Evolutionary conservation across 345 rosid species (phyloP), one percentile per base, ranked within the genome.

Genomic region (sweet orange (Citrus sinensis)): DNA sequence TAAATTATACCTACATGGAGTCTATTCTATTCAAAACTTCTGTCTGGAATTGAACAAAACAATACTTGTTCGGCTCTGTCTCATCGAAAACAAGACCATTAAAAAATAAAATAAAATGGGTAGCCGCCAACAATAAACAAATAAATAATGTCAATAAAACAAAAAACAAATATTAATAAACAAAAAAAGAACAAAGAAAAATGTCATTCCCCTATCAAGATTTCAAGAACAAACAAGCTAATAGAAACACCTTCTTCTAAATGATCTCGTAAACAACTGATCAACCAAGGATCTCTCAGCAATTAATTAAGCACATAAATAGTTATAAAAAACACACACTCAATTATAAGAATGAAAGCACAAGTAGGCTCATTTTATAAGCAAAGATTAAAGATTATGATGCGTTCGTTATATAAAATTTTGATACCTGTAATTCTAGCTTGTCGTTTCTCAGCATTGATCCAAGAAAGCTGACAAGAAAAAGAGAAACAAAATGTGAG

Each of bases 51-150:
- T 63, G 49, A 81, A 59, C 22, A 66, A 79, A 76, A 58, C 22
- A 37, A 62, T 29, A 67, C 42, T 76, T 46, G 76, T 72, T 58
- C 74, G 75, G 83, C 75, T 77, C 77, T 64, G 79, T 59, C 37
- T 46, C 67, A 71, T 17, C 24, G 40, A 30, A 65, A 74, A 59
- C 75, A 67, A 32, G 61, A 70, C n/a, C 69, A 75, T 11, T 81
- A 79, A 71, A 7, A 13, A 11, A 42, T 2, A 10, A 42, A 60
- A 25, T 67, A 60, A 74, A 42, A 77, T 69, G 79, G 78, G 70
- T 59, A 80, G 86, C 85, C 63, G 83, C 66, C 80, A 46, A 78
- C 42, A 61, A 75, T 71, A 67, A 84, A 71, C 82, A 79, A 83
- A 73, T 71, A 39, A 73, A 78, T 65, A 73, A 51, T 51, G 9